Percentiles rank a stretch among this genome's conserved stretches.
Evolutionary conservation across 202 grass and related monocot species (phyloP).

Genomic region (Setaria viridis): DNA sequence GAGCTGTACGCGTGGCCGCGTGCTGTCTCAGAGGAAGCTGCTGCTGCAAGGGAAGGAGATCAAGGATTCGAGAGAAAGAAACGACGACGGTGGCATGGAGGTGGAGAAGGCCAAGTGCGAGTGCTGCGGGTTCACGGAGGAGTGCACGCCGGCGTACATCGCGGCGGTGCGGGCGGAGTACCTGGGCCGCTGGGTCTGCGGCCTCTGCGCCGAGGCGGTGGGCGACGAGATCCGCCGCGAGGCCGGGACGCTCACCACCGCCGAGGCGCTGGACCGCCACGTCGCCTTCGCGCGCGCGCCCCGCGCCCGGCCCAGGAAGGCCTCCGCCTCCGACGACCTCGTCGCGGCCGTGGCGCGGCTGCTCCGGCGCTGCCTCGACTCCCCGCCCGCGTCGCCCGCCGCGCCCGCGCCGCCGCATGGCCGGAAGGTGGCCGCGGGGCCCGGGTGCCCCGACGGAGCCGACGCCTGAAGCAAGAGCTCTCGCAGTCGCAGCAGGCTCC

Average conservation of each 20-base stretch:
- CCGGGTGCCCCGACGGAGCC: slow-evolving; percentile 14
- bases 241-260: slow-evolving; percentile 50
- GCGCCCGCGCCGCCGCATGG: slow-evolving; percentile 36
- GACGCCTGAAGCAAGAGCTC: slow-evolving; percentile 37
- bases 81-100: slow-evolving; percentile 32
- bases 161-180: slow-evolving; percentile 59
- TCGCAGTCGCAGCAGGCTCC: too few relatives aligned
- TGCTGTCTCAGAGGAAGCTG: not conserved
- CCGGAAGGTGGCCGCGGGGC: slow-evolving; percentile 48
- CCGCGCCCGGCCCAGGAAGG: not conserved
- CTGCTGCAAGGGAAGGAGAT: not conserved
- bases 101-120: slow-evolving; percentile 69
- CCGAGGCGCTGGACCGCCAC: slow-evolving; percentile 78
- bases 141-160: slow-evolving; percentile 89
- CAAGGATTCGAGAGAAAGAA: too few relatives aligned
- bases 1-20: not conserved
- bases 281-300: slow-evolving; percentile 55
- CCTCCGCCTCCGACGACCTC: slow-evolving; percentile 48
- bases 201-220: slow-evolving; percentile 76
- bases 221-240: slow-evolving; percentile 79
- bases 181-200: slow-evolving; percentile 75
- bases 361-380: slow-evolving; percentile 77
- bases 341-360: slow-evolving; percentile 67
- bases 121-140: slow-evolving; percentile 88
- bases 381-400: slow-evolving; percentile 48